Percentiles rank a stretch among this genome's conserved stretches.
phyloP scores from a whole-genome alignment of 2,329 filamentous ascomycete genomes.

The Penicillium brevicompactum region DNA sequence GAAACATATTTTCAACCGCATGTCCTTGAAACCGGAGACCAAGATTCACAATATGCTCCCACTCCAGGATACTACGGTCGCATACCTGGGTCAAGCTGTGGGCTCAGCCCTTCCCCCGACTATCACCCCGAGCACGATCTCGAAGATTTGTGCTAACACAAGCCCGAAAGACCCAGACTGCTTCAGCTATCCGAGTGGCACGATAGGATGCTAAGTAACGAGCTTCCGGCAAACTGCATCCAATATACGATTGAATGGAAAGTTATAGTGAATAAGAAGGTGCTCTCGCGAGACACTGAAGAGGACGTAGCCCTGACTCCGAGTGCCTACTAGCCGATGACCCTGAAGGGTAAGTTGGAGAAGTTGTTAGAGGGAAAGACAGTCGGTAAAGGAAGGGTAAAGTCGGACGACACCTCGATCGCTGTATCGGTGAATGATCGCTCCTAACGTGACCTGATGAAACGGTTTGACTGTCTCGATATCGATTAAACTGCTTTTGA shows the following conservation, averaged over 20 bases:
- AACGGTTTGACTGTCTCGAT: too few relatives aligned
- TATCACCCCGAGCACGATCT: neutral
- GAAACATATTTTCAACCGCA: neutral
- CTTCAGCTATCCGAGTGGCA: too few relatives aligned
- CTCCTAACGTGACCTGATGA: too few relatives aligned
- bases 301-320: too few relatives aligned
- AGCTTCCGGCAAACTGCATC: neutral
- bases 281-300: too few relatives aligned
- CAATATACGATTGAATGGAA: neutral
- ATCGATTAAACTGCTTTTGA: slow-evolving; percentile 8
- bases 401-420: slow-evolving; percentile 8
- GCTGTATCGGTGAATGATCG: slow-evolving; percentile 1
- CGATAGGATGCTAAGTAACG: neutral
- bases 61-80: too few relatives aligned
- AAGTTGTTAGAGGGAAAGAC: slow-evolving; percentile 6
- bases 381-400: slow-evolving; percentile 3
- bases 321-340: too few relatives aligned
- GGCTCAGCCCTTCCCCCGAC: neutral
- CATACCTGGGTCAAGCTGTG: neutral
- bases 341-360: too few relatives aligned
- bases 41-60: neutral
- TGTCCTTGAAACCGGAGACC: neutral
- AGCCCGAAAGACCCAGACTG: neutral
- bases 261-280: neutral
- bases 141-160: neutral